phyloP scores from a whole-genome alignment of 1,139 yeast species.

The Kodamaea derodonti region DNA sequence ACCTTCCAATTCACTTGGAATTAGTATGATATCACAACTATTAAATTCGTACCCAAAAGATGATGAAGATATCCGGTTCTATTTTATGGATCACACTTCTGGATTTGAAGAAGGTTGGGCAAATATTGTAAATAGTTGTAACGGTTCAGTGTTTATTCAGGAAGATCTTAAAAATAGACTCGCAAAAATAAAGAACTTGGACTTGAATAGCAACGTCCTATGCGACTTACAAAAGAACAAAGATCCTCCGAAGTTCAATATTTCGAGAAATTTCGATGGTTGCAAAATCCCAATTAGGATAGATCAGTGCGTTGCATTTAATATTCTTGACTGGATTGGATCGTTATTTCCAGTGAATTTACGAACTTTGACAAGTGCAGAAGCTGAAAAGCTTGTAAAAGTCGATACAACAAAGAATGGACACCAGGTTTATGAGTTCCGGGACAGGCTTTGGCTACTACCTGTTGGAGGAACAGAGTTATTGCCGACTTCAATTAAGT shows the following conservation, averaged over 20 bases:
- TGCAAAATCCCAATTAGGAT: conserved; percentile 18
- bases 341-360: conserved; percentile 24
- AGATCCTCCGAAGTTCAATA: conserved; percentile 1
- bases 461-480: conserved; percentile 25
- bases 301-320: conserved; percentile 40
- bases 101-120: conserved; percentile 61
- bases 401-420: conserved; percentile 21
- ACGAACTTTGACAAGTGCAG: conserved; percentile 13
- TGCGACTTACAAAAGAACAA: conserved; percentile 4
- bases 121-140: conserved; percentile 29
- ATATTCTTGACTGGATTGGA: conserved; percentile 32
- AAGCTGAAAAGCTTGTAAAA: conserved; percentile 12
- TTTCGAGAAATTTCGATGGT: background rate
- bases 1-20: conserved; percentile 40
- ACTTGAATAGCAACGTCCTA: conserved; percentile 16
- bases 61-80: conserved; percentile 37
- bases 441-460: conserved; percentile 26
- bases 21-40: conserved; percentile 28
- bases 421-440: conserved; percentile 19
- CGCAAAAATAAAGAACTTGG: conserved; percentile 1
- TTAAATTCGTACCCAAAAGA: conserved; percentile 41
- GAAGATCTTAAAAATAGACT: conserved; percentile 19
- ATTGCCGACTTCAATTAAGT: conserved; percentile 37
- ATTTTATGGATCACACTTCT: conserved; percentile 37
- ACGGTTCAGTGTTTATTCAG: conserved; percentile 32